Conservation (phyloP, 139 green algal genomes). For the Tetradesmus lagerheimii region DNA sequence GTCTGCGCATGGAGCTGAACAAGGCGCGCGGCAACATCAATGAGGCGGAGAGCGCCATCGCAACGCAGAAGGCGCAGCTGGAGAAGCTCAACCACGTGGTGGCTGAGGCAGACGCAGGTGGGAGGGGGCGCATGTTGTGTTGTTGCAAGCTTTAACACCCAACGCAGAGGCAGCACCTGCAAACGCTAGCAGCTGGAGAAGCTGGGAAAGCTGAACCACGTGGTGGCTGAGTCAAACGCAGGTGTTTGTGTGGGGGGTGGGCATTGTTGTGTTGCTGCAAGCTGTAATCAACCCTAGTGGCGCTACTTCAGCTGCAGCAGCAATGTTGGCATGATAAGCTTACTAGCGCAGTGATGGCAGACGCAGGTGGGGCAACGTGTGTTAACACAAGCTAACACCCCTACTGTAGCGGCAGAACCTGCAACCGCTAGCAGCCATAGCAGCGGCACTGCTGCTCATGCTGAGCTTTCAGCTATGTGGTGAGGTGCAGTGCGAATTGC, state of each 20-base stretch:
- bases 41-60: conserved; percentile 83
- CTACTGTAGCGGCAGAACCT: background rate
- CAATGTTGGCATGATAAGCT: no score
- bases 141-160: background rate
- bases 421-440: no score
- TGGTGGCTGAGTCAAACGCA: conserved; percentile 41
- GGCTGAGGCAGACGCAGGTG: conserved; percentile 43
- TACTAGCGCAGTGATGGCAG: no score
- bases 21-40: conserved; percentile 84
- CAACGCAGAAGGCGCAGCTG: conserved; percentile 59
- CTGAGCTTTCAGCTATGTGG: no score
- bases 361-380: background rate
- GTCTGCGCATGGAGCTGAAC: conserved; percentile 85
- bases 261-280: background rate
- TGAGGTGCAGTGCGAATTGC: no score
- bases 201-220: conserved; percentile 41
- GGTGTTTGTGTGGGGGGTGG: background rate
- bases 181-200: no score
- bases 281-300: no score
- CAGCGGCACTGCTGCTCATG: no score
- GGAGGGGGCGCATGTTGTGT: background rate
- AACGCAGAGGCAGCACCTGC: background rate
- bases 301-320: no score
- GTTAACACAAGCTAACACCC: no score
- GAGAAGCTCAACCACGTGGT: conserved; percentile 46